phyloP scores from a whole-genome alignment of 192 early-diverging fungal genomes.

The Coemansia nantahalensis region DNA sequence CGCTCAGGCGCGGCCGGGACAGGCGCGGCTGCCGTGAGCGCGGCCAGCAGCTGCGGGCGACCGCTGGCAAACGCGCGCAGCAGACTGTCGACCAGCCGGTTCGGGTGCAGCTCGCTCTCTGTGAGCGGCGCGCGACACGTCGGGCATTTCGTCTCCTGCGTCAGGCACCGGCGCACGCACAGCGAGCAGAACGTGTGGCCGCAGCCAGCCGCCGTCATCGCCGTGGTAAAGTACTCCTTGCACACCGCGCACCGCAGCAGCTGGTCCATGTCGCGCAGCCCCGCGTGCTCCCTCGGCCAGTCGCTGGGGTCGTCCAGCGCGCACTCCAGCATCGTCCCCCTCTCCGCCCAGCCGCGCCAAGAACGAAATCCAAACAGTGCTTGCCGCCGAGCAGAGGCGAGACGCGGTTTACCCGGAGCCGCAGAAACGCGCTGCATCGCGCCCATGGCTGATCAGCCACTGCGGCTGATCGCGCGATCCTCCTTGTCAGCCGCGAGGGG shows the following conservation, averaged over 20 bases:
- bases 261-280: constrained; percentile 61
- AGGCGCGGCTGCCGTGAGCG: neutral
- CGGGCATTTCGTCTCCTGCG: constrained; percentile 62
- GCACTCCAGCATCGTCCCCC: no score
- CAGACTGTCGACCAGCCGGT: constrained; percentile 38
- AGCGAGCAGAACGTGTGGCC: constrained; percentile 76
- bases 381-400: no score
- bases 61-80: constrained; percentile 29
- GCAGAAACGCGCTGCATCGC: no score
- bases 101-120: constrained; percentile 38
- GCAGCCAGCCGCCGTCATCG: constrained; percentile 62
- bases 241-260: constrained; percentile 74
- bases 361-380: no score
- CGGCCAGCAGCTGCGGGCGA: constrained; percentile 19
- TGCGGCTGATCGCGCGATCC: no score
- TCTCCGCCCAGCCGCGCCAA: no score
- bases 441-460: no score
- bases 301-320: constrained; percentile 68
- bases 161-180: constrained; percentile 65
- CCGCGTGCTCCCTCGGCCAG: constrained; percentile 51
- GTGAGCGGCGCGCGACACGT: constrained; percentile 56
- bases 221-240: constrained; percentile 64
- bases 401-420: no score
- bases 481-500: neutral
- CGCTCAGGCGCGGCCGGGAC: no score